Conservation (phyloP, 768 basidiomycete genomes). For the Gloeopeniophorella convolvens region DNA sequence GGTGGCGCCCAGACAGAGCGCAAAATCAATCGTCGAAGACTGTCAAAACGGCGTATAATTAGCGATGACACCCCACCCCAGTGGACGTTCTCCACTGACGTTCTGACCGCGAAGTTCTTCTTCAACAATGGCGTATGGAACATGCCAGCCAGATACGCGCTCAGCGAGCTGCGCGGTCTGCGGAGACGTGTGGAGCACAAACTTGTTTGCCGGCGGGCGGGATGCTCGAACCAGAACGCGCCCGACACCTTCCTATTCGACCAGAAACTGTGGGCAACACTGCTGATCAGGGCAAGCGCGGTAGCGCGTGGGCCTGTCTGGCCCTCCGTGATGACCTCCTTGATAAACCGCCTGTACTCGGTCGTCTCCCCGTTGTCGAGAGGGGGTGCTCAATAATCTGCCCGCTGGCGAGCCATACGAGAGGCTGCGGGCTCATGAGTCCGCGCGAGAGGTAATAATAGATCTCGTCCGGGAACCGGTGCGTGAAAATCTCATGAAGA, state of each 20-base stretch:
- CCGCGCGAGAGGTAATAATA: constrained; percentile 96
- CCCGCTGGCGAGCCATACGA: constrained; percentile 92
- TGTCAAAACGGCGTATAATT: constrained; percentile 28
- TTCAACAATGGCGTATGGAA: constrained; percentile 78
- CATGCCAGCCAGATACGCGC: constrained; percentile 85
- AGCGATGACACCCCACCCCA: not conserved
- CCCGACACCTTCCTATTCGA: constrained; percentile 63
- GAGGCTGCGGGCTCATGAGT: constrained; percentile 77
- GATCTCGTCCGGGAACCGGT: constrained; percentile 91
- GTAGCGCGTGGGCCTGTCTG: constrained; percentile 91
- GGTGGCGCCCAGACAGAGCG: constrained; percentile 89
- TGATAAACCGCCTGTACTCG: constrained; percentile 91
- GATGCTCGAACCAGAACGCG: constrained; percentile 69
- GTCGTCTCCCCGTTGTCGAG: constrained; percentile 93
- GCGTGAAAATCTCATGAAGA: constrained; percentile 90
- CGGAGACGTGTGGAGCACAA: constrained; percentile 62
- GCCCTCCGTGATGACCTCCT: constrained; percentile 94
- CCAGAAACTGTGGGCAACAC: constrained; percentile 79
- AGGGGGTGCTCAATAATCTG: constrained; percentile 82
- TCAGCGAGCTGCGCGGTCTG: constrained; percentile 85
- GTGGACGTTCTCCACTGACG: constrained; percentile 43
- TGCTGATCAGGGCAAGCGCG: constrained; percentile 80
- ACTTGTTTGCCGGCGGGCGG: constrained; percentile 43
- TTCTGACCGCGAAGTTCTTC: constrained; percentile 95
- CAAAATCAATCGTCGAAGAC: constrained; percentile 98